Conservation (phyloP, 2,329 filamentous ascomycete species). For the Pezicula carpinea region DNA sequence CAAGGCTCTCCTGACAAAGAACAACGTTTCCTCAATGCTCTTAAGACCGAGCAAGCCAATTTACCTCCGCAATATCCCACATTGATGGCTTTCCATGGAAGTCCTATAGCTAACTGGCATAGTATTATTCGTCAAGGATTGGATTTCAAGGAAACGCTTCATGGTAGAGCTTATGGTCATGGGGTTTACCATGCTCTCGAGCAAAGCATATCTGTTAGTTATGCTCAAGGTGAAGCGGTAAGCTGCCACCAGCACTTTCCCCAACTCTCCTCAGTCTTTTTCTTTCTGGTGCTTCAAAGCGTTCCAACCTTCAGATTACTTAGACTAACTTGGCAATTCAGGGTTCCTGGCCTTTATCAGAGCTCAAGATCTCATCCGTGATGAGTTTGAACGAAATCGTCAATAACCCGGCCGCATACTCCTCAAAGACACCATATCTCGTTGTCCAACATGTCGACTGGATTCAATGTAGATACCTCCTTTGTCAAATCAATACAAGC, state of each 20-base stretch:
- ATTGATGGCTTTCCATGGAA: conserved; percentile 85
- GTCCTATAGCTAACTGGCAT: conserved; percentile 75
- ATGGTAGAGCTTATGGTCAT: conserved; percentile 71
- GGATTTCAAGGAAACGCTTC: conserved; percentile 55
- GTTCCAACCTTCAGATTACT: too few species aligned
- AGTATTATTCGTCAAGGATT: conserved; percentile 80
- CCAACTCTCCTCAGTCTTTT: conserved; percentile 1
- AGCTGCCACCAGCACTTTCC: too few species aligned
- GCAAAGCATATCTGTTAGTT: conserved; percentile 45
- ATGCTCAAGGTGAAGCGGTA: conserved; percentile 11
- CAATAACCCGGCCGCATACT: conserved; percentile 63
- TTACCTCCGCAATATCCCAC: conserved; percentile 51
- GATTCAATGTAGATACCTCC: conserved; percentile 86
- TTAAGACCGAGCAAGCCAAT: conserved; percentile 40
- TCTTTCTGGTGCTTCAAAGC: conserved; percentile 2
- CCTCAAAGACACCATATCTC: conserved; percentile 51
- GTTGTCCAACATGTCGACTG: conserved; percentile 75
- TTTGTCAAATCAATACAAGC: conserved; percentile 42
- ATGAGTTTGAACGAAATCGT: conserved; percentile 83
- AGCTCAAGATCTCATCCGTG: conserved; percentile 52
- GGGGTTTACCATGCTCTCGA: conserved; percentile 75
- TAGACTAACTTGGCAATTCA: not conserved
- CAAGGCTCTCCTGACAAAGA: conserved; percentile 90
- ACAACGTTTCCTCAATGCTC: conserved; percentile 61
- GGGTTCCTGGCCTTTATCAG: conserved; percentile 61